Conservation (phyloP, 345 rosid genomes). For the Camelina laxa region DNA sequence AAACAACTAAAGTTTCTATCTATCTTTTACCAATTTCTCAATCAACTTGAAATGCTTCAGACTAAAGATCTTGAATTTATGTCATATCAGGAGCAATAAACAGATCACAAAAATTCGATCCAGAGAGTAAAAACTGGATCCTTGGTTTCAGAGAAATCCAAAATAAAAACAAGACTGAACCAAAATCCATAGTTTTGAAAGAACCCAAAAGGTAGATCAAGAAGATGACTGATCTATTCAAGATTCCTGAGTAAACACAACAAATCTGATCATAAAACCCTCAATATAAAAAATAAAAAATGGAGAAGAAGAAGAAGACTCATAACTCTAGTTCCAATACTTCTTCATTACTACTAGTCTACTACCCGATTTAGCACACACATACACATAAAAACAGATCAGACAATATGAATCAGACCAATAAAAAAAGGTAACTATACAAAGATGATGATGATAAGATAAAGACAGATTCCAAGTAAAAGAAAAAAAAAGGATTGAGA, state of each 20-base stretch:
- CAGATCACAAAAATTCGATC: constrained; percentile 5
- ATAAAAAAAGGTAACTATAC: not conserved
- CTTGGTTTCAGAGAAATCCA: not conserved
- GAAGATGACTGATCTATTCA: constrained; percentile 8
- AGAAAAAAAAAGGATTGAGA: not conserved
- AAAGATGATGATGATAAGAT: constrained; percentile 10
- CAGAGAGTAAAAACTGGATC: not conserved
- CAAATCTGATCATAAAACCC: constrained; percentile 9
- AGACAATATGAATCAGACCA: constrained; percentile 7
- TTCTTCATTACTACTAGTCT: not conserved
- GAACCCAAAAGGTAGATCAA: constrained; percentile 7
- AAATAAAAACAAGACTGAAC: not conserved
- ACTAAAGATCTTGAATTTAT: no score
- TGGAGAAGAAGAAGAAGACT: not conserved
- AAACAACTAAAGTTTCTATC: no score
- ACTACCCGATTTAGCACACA: constrained; percentile 6
- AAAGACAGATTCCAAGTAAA: constrained; percentile 15
- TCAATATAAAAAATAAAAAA: not conserved
- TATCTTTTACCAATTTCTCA: no score
- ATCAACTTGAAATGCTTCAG: no score
- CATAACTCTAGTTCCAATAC: not conserved
- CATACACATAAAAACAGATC: not conserved
- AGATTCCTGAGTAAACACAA: not conserved
- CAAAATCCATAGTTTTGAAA: constrained; percentile 9
- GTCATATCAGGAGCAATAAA: not conserved